Evolutionary conservation across 345 rosid genomes (phyloP), one percentile per base, ranked within the genome.

Genomic region (Gynandropsis gynandra): DNA sequence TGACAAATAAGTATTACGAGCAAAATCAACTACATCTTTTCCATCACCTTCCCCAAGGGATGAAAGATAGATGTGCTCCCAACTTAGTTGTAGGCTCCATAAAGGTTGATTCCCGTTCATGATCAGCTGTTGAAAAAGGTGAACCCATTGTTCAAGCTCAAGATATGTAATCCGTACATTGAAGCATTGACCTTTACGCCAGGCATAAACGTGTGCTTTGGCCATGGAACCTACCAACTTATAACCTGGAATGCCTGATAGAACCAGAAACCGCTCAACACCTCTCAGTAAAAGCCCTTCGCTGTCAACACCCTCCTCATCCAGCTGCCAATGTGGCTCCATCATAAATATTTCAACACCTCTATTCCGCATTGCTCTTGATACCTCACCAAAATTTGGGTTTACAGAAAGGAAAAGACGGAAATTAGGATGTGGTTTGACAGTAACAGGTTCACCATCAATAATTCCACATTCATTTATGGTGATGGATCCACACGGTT

Each of bases 281-380:
- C 84, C 96, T 69, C 73, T 72, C 37, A 76, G 58, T 52, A 76
- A 78, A 61, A 71, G 55, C 56, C 80, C 85, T 42, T 73, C 76
- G 57, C 68, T 39, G 51, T 52, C 58, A 36, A 56, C 64, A 59
- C 50, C 75, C 59, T 52, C 63, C 52, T 72, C 77, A 20, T 77
- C 78, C 38, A 79, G 59, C 41, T 78, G 75, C 96, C 96, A 90
- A 63, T 77, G 75, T 10, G 96, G 98, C 50, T 75, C 85, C 98
- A 87, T 82, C 89, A 90, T 70, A 66, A 61, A 90, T 62, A 87
- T 79, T 73, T 90, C 98, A 51, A 87, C 96, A 45, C 98, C 98
- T 64, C 98, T 84, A 62, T 90, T 90, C 61, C 98, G 73, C 98
- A 90, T 90, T 39, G 98, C 98, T 48, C 98, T 75, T 32, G 98